A percentile compares a stretch with the other conserved stretches of the same genome.
These are phyloP conservation scores for Globisporangium sylvaticum DNA, from an alignment of 352 stramenopile species.

Conservation along the genomic window DNA sequence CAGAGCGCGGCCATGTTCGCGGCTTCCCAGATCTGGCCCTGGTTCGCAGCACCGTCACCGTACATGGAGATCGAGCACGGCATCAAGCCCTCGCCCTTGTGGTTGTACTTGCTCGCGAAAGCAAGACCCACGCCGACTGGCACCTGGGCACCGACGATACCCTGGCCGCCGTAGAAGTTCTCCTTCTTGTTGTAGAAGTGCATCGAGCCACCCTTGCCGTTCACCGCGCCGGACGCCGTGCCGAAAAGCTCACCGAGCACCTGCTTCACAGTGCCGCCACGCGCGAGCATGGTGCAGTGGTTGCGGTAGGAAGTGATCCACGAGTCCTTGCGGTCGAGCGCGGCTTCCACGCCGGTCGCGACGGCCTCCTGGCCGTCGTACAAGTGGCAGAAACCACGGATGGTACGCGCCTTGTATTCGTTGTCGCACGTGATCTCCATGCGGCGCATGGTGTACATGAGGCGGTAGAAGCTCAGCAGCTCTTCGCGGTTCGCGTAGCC, in stretches of 20 bases:
- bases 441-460: slow-evolving; percentile 99
- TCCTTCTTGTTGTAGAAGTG: slow-evolving; percentile 99
- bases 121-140: slow-evolving; percentile 96
- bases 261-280: slow-evolving; percentile 91
- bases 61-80: slow-evolving; percentile 97
- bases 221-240: slow-evolving; percentile 82
- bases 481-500: slow-evolving; percentile 94
- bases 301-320: slow-evolving; percentile 99
- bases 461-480: slow-evolving; percentile 94
- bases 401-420: slow-evolving; percentile 98
- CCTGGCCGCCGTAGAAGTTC: slow-evolving; percentile 98
- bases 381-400: slow-evolving; percentile 99
- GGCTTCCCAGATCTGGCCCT: slow-evolving; percentile 98
- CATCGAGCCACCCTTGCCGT: slow-evolving; percentile 98
- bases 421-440: slow-evolving; percentile 99
- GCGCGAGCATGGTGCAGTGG: slow-evolving; percentile 96
- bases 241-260: slow-evolving; percentile 97
- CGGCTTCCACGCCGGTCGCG: slow-evolving; percentile 95
- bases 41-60: slow-evolving; percentile 98
- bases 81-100: slow-evolving; percentile 86
- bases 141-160: slow-evolving; percentile 98
- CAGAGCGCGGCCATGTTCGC: slow-evolving; percentile 98
- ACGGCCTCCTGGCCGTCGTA: slow-evolving; percentile 99
- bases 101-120: slow-evolving; percentile 99
- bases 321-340: slow-evolving; percentile 92